A percentile compares a stretch with the other conserved stretches of the same genome.
Evolutionary conservation across 2,329 filamentous ascomycete genomes (phyloP).

Genomic region (Pseudogymnoascus sp.): DNA sequence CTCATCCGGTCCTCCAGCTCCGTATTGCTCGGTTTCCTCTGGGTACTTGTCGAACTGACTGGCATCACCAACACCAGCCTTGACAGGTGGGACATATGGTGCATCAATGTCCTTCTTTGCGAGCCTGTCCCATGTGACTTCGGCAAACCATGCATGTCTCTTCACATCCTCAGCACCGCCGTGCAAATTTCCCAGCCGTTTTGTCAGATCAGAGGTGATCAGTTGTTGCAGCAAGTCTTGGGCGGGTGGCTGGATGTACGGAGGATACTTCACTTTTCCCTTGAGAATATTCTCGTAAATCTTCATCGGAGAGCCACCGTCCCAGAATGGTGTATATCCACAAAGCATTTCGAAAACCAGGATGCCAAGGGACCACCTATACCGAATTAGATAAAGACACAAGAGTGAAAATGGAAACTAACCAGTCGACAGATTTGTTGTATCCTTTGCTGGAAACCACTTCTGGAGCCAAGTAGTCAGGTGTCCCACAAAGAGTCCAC

Average conservation of each 20-base stretch:
- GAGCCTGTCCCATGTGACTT: slow-evolving; percentile 95
- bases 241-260: slow-evolving; percentile 89
- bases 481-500: slow-evolving; percentile 96
- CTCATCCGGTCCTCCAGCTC: slow-evolving; percentile 70
- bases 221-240: slow-evolving; percentile 86
- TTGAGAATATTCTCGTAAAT: slow-evolving; percentile 99
- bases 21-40: slow-evolving; percentile 92
- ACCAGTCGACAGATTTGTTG: slow-evolving; percentile 99
- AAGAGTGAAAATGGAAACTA: slow-evolving; percentile 32
- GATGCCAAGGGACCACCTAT: slow-evolving; percentile 95
- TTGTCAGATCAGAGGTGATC: slow-evolving; percentile 91
- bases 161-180: slow-evolving; percentile 88
- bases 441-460: slow-evolving; percentile 99
- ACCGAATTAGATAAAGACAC: not conserved
- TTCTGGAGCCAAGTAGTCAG: slow-evolving; percentile 93
- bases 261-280: slow-evolving; percentile 91
- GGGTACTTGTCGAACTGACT: slow-evolving; percentile 98
- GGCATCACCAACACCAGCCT: slow-evolving; percentile 86
- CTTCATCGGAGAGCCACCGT: slow-evolving; percentile 94
- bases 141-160: slow-evolving; percentile 90
- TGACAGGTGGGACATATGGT: slow-evolving; percentile 91
- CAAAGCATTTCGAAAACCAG: slow-evolving; percentile 99
- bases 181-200: slow-evolving; percentile 88
- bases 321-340: slow-evolving; percentile 98
- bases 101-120: slow-evolving; percentile 96